Percentiles rank a stretch among this genome's conserved stretches.
phyloP scores from a whole-genome alignment of 495 filamentous ascomycete species.

The Pyrenula aspistea region DNA sequence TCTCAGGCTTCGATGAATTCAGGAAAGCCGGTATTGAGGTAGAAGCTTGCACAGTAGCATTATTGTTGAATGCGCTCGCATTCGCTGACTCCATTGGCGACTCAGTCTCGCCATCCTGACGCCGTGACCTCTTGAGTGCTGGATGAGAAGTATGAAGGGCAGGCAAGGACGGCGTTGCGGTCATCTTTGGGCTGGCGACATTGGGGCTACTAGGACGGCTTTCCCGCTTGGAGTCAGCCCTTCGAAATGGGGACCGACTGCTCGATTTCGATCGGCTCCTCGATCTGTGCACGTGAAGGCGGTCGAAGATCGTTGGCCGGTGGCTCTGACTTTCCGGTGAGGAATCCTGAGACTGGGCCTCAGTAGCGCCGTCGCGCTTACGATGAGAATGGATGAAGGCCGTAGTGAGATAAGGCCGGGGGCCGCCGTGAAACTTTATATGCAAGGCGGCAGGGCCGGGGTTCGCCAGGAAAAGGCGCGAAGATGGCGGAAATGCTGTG shows the following conservation, averaged over 20 bases:
- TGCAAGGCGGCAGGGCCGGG: not conserved
- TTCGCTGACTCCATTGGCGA: not conserved
- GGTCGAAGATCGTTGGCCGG: not conserved
- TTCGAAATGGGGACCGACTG: not conserved
- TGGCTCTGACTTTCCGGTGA: not conserved
- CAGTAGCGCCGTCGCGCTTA: not conserved
- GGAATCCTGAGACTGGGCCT: not conserved
- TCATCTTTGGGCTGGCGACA: not conserved
- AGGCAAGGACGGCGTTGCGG: not conserved
- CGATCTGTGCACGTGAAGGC: not conserved
- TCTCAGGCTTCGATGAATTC: constrained; percentile 14
- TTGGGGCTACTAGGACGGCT: not conserved
- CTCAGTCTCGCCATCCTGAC: not conserved
- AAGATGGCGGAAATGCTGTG: not conserved
- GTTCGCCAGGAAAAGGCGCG: not conserved
- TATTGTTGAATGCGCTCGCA: not conserved
- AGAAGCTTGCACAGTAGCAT: not conserved
- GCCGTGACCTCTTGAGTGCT: not conserved
- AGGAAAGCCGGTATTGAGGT: not conserved
- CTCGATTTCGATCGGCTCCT: not conserved
- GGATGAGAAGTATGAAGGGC: not conserved
- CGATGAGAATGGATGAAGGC: not conserved
- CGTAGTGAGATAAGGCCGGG: not conserved
- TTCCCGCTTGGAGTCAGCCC: not conserved
- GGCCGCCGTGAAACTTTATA: not conserved